Evolutionary conservation across 306 rosid species (phyloP), one percentile per base, ranked within the genome.

Genomic region (Cucumis hystrix): DNA sequence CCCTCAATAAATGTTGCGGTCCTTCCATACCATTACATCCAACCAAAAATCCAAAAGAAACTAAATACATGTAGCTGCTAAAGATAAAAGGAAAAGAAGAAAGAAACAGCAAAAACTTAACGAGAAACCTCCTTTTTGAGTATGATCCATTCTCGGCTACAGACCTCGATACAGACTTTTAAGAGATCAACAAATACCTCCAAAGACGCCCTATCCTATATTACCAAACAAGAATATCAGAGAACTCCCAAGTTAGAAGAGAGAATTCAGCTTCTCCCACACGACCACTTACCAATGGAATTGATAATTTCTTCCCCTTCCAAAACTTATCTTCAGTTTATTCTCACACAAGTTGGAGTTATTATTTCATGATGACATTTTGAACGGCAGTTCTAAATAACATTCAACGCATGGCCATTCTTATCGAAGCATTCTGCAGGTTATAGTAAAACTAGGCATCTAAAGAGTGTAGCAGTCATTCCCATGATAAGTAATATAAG

Each of bases 11-110:
- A 57, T 33, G 67, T 33, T 35, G 33, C 1, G 7, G 67, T 57
- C 78, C 20, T 75, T 75, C 78, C 78, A 56, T 75, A 35, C 67
- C 67, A n/a, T 56, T 75, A 56, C 78, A 75, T 30, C 45, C 77
- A 17, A 75, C 62, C 20, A 37, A 56, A 73, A 56, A 33, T 51
- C 63, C 68, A 75, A 21, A 40, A 58, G 37, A 75, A 23, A 35
- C 25, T 57, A 74, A 20, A 20, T 37, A 56, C 52, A 75, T n/a
- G 25, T 55, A 28, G 30, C 64, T 7, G 61, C 60, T 45, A 28
- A 14, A 74, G 21, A 20, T 23, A 23, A 30, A 52, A 55, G 54
- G 16, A 21, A 56, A 33, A 37, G 20, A 20, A 75, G 2, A 21
- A 58, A 14, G 1, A 75, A 15, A 57, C 47, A 18, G 56, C 28